Percentiles rank a stretch among this genome's conserved stretches.
These are phyloP conservation scores for Aphanomyces cochlioides DNA, from an alignment of 352 stramenopile genomes.

Conservation along the genomic window DNA sequence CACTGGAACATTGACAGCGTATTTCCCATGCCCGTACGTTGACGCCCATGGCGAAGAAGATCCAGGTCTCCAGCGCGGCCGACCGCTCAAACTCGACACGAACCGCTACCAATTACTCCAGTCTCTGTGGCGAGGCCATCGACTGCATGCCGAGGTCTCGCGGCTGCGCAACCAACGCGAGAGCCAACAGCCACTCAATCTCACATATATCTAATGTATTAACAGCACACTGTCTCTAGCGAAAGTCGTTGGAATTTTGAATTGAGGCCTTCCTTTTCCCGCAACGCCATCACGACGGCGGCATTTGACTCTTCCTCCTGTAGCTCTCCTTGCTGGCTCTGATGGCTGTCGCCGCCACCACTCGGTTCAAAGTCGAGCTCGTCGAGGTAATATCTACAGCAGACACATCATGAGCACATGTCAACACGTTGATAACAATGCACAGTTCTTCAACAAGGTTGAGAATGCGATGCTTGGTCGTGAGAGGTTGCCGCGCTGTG, in stretches of 20 bases:
- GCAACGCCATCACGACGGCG: too few species aligned
- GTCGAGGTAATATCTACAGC: too few species aligned
- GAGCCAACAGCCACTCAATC: slow-evolving; percentile 81
- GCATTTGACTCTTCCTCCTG: too few species aligned
- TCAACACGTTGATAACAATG: background rate
- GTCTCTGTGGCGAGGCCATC: slow-evolving; percentile 79
- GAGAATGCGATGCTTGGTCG: background rate
- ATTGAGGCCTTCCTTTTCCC: too few species aligned
- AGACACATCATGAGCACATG: too few species aligned
- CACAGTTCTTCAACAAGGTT: background rate
- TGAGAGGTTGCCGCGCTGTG: slow-evolving; percentile 17
- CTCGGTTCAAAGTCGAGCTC: too few species aligned
- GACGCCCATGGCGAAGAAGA: slow-evolving; percentile 84
- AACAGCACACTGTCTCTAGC: too few species aligned
- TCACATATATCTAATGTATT: slow-evolving; percentile 72
- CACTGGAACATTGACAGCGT: slow-evolving; percentile 77
- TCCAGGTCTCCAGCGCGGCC: slow-evolving; percentile 68
- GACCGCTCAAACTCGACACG: slow-evolving; percentile 70
- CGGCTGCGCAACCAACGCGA: slow-evolving; percentile 83
- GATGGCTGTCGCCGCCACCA: too few species aligned
- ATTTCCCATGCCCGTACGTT: slow-evolving; percentile 84
- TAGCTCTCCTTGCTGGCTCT: too few species aligned
- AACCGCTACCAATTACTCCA: slow-evolving; percentile 70
- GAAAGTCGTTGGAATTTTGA: too few species aligned
- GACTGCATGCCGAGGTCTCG: slow-evolving; percentile 81